Percentiles rank a stretch among this genome's conserved stretches.
phyloP scores from a whole-genome alignment of 225 moss, liverwort and hornwort species.

The Takakia lepidozioides region DNA sequence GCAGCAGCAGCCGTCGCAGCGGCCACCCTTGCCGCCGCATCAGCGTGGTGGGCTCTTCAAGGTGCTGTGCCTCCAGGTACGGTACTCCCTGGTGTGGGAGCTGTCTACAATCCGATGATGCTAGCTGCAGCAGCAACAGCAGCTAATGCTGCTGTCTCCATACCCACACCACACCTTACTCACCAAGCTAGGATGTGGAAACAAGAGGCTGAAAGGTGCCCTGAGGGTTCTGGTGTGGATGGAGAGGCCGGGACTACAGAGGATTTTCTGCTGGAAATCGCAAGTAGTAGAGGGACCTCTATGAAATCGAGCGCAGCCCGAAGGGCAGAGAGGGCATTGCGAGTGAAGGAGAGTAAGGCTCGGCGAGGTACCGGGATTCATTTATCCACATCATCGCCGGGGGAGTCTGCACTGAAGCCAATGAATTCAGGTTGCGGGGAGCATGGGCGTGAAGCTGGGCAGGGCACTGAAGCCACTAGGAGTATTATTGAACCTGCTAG shows the following conservation, averaged over 20 bases:
- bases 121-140: slow-evolving; percentile 10
- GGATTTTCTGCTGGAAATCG: slow-evolving; percentile 10
- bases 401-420: slow-evolving; percentile 18
- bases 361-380: slow-evolving; percentile 49
- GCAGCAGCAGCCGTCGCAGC: slow-evolving; percentile 50
- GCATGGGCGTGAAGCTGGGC: too few species aligned
- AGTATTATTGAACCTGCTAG: too few species aligned
- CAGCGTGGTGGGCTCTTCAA: slow-evolving; percentile 71
- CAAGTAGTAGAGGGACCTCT: slow-evolving; percentile 15
- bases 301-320: slow-evolving; percentile 40
- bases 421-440: background rate
- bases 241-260: background rate
- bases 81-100: slow-evolving; percentile 42
- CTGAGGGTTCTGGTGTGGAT: background rate
- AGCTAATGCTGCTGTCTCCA: slow-evolving; percentile 29
- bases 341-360: slow-evolving; percentile 53
- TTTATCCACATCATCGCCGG: slow-evolving; percentile 32
- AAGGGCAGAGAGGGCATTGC: slow-evolving; percentile 47
- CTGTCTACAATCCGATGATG: slow-evolving; percentile 19
- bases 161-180: slow-evolving; percentile 40
- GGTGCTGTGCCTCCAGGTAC: slow-evolving; percentile 39
- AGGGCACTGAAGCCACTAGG: too few species aligned
- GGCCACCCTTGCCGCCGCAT: slow-evolving; percentile 56
- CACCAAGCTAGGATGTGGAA: slow-evolving; percentile 12
- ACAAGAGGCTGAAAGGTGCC: too few species aligned